Evolutionary conservation across 1,139 yeast genomes (phyloP).

Genomic region (Zygoascus meyerae): DNA sequence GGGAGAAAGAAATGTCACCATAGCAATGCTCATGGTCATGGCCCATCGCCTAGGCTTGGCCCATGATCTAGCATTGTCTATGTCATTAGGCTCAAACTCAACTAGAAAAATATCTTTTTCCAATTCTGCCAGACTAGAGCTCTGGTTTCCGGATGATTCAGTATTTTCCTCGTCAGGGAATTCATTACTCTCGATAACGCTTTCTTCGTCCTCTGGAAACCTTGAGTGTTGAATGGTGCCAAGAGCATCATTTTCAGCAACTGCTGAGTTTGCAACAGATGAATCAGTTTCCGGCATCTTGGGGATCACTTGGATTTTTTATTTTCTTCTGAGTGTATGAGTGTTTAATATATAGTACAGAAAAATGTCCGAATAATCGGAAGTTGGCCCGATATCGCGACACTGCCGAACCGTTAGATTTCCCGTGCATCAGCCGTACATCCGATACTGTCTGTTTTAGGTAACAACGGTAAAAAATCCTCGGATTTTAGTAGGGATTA

Average conservation of each 20-base stretch:
- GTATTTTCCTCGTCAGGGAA: not conserved
- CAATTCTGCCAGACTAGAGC: not conserved
- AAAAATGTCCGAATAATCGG: too few species aligned
- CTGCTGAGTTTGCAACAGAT: not conserved
- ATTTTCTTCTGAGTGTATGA: too few species aligned
- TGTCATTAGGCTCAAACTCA: conserved; percentile 58
- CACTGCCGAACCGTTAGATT: too few species aligned
- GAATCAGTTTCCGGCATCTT: not conserved
- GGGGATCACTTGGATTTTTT: too few species aligned
- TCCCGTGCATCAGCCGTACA: too few species aligned
- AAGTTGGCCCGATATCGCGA: too few species aligned
- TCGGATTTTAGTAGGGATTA: too few species aligned
- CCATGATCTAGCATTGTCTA: conserved; percentile 58
- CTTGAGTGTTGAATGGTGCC: not conserved
- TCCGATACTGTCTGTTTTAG: too few species aligned
- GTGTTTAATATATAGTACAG: too few species aligned
- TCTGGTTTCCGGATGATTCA: not conserved
- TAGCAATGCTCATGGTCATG: conserved; percentile 45
- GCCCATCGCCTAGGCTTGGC: conserved; percentile 35
- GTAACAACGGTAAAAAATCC: too few species aligned
- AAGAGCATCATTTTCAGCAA: too few species aligned
- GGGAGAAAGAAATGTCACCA: conserved; percentile 51
- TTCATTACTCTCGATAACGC: not conserved
- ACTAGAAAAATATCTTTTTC: conserved; percentile 49
- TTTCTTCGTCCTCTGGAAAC: not conserved